Conservation (phyloP, 2,329 filamentous ascomycete species). For the Sordariomycetes sp. region DNA sequence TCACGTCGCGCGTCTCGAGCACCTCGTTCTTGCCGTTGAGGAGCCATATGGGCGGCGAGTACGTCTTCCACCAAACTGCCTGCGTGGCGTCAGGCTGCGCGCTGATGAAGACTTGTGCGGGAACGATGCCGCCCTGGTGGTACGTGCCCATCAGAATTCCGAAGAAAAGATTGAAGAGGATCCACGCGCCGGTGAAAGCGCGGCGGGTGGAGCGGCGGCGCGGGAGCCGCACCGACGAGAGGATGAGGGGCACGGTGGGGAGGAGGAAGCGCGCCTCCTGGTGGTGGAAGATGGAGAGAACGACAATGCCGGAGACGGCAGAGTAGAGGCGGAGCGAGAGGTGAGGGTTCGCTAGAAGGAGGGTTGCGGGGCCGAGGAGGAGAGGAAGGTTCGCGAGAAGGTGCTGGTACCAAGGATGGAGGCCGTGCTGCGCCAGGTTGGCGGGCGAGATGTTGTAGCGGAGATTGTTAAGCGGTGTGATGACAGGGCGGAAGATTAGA, state of each 20-base stretch:
- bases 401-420: conserved; percentile 74
- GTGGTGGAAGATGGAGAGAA: conserved; percentile 66
- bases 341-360: conserved; percentile 47
- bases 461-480: conserved; percentile 71
- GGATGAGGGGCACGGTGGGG: conserved; percentile 64
- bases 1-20: conserved; percentile 61
- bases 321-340: conserved; percentile 56
- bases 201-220: conserved; percentile 35
- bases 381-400: conserved; percentile 60
- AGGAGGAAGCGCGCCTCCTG: conserved; percentile 73
- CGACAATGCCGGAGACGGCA: conserved; percentile 59
- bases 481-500: conserved; percentile 52
- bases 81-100: conserved; percentile 57
- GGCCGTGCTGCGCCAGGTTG: conserved; percentile 65
- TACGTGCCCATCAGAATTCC: conserved; percentile 70
- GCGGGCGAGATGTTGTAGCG: conserved; percentile 59
- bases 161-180: conserved; percentile 57
- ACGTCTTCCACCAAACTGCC: conserved; percentile 79
- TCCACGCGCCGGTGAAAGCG: conserved; percentile 52
- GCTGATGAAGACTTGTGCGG: conserved; percentile 65
- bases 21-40: conserved; percentile 66
- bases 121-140: conserved; percentile 70
- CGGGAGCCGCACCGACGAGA: conserved; percentile 62
- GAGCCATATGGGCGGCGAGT: conserved; percentile 72
- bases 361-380: conserved; percentile 58